Percentiles rank a stretch among this genome's conserved stretches.
Evolutionary conservation across 1,284 basidiomycete species (phyloP).

Genomic region (Tilletia indica): DNA sequence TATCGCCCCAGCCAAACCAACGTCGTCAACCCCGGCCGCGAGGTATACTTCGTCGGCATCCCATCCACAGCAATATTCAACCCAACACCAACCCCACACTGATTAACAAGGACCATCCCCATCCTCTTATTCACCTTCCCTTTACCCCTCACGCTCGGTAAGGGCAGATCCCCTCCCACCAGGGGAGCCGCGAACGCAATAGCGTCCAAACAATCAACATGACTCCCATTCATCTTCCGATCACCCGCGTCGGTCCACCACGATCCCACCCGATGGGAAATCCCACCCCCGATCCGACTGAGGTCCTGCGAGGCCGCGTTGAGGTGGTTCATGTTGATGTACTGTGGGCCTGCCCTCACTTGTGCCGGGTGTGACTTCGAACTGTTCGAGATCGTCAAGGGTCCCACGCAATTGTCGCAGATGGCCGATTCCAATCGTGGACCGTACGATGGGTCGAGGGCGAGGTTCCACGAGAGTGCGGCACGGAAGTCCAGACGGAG

Average conservation of each 20-base stretch:
- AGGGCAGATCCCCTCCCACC: neutral
- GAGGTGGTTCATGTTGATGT: slow-evolving; percentile 2
- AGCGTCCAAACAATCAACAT: neutral
- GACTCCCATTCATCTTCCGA: neutral
- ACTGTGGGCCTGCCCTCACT: slow-evolving; percentile 23
- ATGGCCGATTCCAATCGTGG: slow-evolving; percentile 33
- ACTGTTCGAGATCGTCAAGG: slow-evolving; percentile 23
- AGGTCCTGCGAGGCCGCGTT: neutral
- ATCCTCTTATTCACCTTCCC: slow-evolving; percentile 1
- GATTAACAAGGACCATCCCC: neutral
- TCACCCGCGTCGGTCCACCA: neutral
- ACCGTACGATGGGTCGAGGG: slow-evolving; percentile 31
- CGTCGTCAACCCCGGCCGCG: neutral
- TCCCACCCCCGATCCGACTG: neutral
- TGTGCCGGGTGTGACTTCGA: slow-evolving; percentile 11
- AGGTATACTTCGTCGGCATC: neutral
- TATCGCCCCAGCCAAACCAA: slow-evolving; percentile 4
- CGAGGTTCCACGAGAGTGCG: slow-evolving; percentile 40
- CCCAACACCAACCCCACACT: neutral
- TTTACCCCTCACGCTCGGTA: neutral
- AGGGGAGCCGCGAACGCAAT: slow-evolving; percentile 2
- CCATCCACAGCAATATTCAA: neutral
- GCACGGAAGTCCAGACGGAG: slow-evolving; percentile 21
- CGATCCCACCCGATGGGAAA: neutral
- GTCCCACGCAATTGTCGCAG: slow-evolving; percentile 35